Base-by-base conservation (phyloP, 2,329 filamentous ascomycete species). In the Trichoderma guizhouense region DNA sequence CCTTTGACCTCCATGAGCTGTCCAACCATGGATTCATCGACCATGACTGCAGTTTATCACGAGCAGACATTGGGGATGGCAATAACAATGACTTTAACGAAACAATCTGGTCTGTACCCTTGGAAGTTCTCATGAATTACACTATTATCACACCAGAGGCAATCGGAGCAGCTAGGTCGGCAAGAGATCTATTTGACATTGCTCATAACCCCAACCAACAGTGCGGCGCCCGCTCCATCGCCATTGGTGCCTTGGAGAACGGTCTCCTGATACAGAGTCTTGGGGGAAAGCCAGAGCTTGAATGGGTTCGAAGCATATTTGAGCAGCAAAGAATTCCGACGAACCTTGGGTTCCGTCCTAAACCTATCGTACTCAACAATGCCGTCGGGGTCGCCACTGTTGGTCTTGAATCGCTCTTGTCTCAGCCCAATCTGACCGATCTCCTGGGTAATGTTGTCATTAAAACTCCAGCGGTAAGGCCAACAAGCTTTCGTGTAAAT, bases 31-130 rank as follows among this genome's bases (percentile, higher is more conserved):
- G 69, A 8, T 65, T 71, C 9, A 21, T 65, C 32, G 34, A 64
- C 3, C 69, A 71, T 47, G 69, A 71, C 21, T 65, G 69, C 51
- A 71, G 69, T 9, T 24, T 71, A 7, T 47, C 69, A 6, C 34
- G 69, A 11, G 14, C 15, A 9, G 51, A 71, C n/a, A 7, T 57
- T 26, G 61, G 57, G 2, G 18, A 30, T 6, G 47, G 47, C 32
- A 43, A 65, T 7, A 71, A 71, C 39, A 71, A 71, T 21, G 69
- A 65, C 47, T 71, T 71, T 12, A 71, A 71, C 6, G 69, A 26
- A 5, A 57, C 69, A 7, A 65, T 65, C 9, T 58, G 60, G 69
- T 71, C 69, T 18, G 28, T 57, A 7, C 47, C 61, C 15, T 61
- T 65, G 1, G 24, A 34, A 1, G 69, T 47, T n/a, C 61, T 71